Evolutionary conservation across 331 rosid species (phyloP), one percentile per base, ranked within the genome.

Genomic region (Pyracantha coccinea): DNA sequence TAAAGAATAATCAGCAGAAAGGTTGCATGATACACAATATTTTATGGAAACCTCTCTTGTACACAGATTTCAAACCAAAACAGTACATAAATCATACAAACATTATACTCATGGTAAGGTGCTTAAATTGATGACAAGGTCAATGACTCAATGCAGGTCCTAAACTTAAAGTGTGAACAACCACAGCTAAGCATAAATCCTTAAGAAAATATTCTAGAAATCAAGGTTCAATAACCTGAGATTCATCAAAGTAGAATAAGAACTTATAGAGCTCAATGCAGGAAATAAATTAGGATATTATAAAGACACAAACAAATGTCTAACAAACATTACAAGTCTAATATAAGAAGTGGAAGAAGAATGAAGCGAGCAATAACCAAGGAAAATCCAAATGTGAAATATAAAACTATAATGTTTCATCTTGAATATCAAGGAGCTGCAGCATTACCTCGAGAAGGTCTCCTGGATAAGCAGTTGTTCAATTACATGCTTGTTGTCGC

Each of bases 381-480:
- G 41, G 23, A 69, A 14, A 71, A 70, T 47, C 69, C 31, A 33
- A 69, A 69, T 19, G 47, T 52, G 38, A 53, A 71, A 53, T 8
- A 15, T 21, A 21, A 21, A 64, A 64, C 3, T 9, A 41, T 27
- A 58, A 35, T n/a, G 58, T 15, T 21, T 71, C 27, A 17, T 29
- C 63, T 11, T 33, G 7, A 66, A 66, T 10, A 38, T 33, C 21
- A 25, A n/a, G 15, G n/a, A 73, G 45, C 10, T 25, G 64, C 60
- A 44, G 41, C 19, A 29, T 67, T 81, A 94, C 99, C 97, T 90
- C 7, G 97, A 87, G 88, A 92, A 95, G 68, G 92, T 87, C 82
- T 90, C 97, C 76, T 83, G 86, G 93, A 80, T 81, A 65, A 95
- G 78, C 68, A 90, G 87, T 82, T 81, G 87, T 77, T 89, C 97